phyloP scores from a whole-genome alignment of 23 red algal genomes.

The Gracilaria domingensis region DNA sequence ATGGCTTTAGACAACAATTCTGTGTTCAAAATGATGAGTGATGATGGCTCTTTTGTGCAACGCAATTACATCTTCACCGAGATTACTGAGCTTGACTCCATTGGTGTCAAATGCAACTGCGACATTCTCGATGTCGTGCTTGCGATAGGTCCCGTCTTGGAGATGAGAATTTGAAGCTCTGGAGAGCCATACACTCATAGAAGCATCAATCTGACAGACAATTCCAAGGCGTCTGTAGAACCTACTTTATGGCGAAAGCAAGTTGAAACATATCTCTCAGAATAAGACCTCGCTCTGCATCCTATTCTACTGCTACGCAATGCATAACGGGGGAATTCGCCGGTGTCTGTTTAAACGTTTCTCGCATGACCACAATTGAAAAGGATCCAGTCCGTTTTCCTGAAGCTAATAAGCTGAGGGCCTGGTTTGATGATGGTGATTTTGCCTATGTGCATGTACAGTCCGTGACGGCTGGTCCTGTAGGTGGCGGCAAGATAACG shows the following conservation, averaged over 20 bases:
- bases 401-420: conserved; percentile 88
- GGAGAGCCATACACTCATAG: conserved; percentile 76
- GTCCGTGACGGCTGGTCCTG: conserved; percentile 40
- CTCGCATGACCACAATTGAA: conserved; percentile 81
- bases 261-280: conserved; percentile 70
- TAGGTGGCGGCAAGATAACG: conserved; percentile 45
- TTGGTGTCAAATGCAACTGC: conserved; percentile 71
- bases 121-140: conserved; percentile 91
- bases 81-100: conserved; percentile 78
- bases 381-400: conserved; percentile 85
- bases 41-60: conserved; percentile 76
- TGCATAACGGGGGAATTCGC: conserved; percentile 91
- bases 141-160: conserved; percentile 61
- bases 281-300: conserved; percentile 61
- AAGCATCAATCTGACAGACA: conserved; percentile 84
- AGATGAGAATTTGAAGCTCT: conserved; percentile 84
- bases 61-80: conserved; percentile 94
- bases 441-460: conserved; percentile 48
- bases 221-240: conserved; percentile 71
- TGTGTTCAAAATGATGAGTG: conserved; percentile 58
- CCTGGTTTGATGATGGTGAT: conserved; percentile 91
- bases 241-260: conserved; percentile 92
- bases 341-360: conserved; percentile 81
- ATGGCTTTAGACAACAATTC: conserved; percentile 92
- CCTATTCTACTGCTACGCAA: conserved; percentile 74